phyloP scores from a whole-genome alignment of 2,329 filamentous ascomycete species.

The Grosmannia penicillata region DNA sequence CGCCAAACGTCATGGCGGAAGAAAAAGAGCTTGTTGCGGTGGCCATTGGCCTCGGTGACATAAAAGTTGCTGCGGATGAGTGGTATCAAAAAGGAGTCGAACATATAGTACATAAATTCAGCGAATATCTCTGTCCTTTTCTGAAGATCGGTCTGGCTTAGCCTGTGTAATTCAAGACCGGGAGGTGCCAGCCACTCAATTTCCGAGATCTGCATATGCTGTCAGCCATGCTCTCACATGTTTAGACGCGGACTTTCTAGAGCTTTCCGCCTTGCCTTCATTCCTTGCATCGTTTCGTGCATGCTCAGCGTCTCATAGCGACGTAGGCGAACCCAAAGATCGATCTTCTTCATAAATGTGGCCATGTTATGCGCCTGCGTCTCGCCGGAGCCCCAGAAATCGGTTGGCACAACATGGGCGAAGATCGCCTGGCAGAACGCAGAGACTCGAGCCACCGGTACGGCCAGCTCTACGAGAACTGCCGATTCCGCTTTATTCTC shows the following conservation, averaged over 20 bases:
- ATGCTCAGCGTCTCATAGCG: constrained; percentile 71
- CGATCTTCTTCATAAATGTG: constrained; percentile 50
- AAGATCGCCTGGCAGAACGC: constrained; percentile 74
- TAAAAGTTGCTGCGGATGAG: constrained; percentile 81
- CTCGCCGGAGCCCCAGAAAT: constrained; percentile 54
- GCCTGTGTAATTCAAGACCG: constrained; percentile 30
- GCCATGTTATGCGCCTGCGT: constrained; percentile 43
- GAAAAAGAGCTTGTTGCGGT: constrained; percentile 75
- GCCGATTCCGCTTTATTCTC: too few species aligned
- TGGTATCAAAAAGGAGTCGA: constrained; percentile 83
- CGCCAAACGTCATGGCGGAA: constrained; percentile 92
- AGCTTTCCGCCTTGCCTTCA: constrained; percentile 56
- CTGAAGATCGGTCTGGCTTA: constrained; percentile 53
- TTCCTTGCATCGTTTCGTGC: constrained; percentile 59
- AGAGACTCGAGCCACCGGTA: constrained; percentile 54
- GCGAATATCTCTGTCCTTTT: constrained; percentile 69
- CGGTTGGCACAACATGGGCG: constrained; percentile 54
- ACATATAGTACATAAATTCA: constrained; percentile 83
- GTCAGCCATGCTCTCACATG: constrained; percentile 1
- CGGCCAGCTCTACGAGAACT: constrained; percentile 52
- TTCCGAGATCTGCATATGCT: constrained; percentile 37
- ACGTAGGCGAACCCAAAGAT: constrained; percentile 62
- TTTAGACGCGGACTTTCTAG: not conserved
- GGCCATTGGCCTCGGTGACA: constrained; percentile 73
- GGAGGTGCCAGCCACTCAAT: constrained; percentile 60